Evolutionary conservation across 2,329 filamentous ascomycete genomes (phyloP).

Genomic region (Sporothrix pseudoabietina): DNA sequence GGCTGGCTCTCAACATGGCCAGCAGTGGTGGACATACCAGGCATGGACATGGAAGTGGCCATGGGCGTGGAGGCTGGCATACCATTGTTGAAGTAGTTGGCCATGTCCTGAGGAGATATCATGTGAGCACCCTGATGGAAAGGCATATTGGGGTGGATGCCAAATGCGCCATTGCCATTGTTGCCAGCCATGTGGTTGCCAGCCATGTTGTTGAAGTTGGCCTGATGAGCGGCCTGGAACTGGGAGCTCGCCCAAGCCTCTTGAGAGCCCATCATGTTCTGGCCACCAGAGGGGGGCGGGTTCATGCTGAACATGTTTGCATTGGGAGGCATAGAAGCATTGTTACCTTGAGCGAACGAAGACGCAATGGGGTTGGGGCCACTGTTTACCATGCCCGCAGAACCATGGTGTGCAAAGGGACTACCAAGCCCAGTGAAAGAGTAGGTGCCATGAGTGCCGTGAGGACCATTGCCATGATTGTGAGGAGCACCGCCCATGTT

Average conservation of each 20-base stretch:
- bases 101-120: not conserved
- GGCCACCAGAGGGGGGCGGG: not conserved
- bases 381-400: not conserved
- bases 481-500: not conserved
- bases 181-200: too few species aligned
- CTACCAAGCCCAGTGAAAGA: conserved; percentile 2
- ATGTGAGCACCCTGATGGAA: not conserved
- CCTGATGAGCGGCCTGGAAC: not conserved
- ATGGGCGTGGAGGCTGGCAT: not conserved
- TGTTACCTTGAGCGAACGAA: conserved; percentile 3
- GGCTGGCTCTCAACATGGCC: not conserved
- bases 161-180: not conserved
- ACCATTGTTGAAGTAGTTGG: not conserved
- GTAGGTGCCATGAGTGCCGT: conserved; percentile 17
- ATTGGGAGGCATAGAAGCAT: not conserved
- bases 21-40: not conserved
- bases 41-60: conserved; percentile 2
- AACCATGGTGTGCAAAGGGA: not conserved
- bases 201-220: not conserved
- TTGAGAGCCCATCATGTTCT: not conserved
- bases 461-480: not conserved
- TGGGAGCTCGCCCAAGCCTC: not conserved
- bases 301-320: not conserved
- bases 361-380: not conserved
- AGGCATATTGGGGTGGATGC: not conserved